Evolutionary conservation across 176 grass and related monocot species (phyloP), one percentile per base, ranked within the genome.

Genomic region (Miscanthus lutarioriparius): DNA sequence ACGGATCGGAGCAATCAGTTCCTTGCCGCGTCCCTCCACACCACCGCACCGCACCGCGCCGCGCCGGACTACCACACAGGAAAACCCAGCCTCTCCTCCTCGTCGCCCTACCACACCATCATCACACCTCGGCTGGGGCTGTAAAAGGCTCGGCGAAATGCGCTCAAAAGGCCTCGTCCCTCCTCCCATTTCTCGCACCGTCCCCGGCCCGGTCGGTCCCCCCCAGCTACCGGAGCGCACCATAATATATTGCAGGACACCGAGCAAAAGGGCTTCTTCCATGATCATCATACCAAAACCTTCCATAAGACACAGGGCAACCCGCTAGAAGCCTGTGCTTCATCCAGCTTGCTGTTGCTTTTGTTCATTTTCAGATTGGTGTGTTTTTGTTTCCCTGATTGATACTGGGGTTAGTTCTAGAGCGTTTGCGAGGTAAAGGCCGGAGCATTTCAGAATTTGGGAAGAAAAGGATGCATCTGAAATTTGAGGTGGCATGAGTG

Each of bases 91-190:
- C 70, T 32, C 63, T 11, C 13, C 36, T 71, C 40, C 44, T 58
- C 40, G 0, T 64, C 58, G 61, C 82, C 32, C 53, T 19, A 90
- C 84, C 80, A 74, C 39, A 15, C 37, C 88, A 86, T 79, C 88
- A 90, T 92, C 85, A 92, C 38, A 23, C 59, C 58, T 22, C 51
- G 19, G 19, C 61, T 23, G 73, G 82, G 73, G 72, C 39, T 44
- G 80, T 36, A 72, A 92, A 92, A 92, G 74, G 81, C 64, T 87
- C 74, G 35, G 69, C 49, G 10, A 81, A 81, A 81, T 83, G 64
- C 87, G 80, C 48, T 87, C 59, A 83, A 90, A 87, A 78, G 83
- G 83, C 53, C 59, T 71, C 22, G 58, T 19, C 67, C 64, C 10
- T n/a, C 64, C 37, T 80, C 69, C 47, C 68, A 89, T 84, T 73